A percentile compares a stretch with the other conserved stretches of the same genome.
These are phyloP conservation scores for Schizopora paradoxa DNA, from an alignment of 1,284 basidiomycete genomes.

Conservation along the genomic window DNA sequence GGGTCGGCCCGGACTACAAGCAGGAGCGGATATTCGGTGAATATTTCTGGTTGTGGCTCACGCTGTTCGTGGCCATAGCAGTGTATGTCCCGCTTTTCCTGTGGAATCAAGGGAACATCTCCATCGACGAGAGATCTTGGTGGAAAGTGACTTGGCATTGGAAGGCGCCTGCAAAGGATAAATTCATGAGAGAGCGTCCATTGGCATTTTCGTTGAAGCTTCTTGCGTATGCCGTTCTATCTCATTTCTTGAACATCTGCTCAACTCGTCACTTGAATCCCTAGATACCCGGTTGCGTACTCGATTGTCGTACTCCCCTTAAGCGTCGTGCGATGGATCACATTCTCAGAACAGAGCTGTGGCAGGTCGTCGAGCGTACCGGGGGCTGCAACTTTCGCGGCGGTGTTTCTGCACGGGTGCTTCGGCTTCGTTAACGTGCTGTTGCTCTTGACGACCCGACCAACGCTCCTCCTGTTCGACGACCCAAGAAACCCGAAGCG, in stretches of 20 bases:
- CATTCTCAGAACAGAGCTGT: slow-evolving; percentile 18
- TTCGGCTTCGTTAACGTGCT: slow-evolving; percentile 12
- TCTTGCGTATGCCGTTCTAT: slow-evolving; percentile 17
- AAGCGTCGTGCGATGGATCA: slow-evolving; percentile 27
- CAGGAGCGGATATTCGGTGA: slow-evolving; percentile 33
- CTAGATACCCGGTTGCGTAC: slow-evolving; percentile 30
- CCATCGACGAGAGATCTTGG: slow-evolving; percentile 28
- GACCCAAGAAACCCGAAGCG: no score
- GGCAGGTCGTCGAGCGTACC: slow-evolving; percentile 22
- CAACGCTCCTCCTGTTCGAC: slow-evolving; percentile 12
- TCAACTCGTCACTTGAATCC: slow-evolving; percentile 6
- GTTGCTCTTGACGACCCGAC: slow-evolving; percentile 11
- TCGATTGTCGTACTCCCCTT: slow-evolving; percentile 26
- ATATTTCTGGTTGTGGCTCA: slow-evolving; percentile 42
- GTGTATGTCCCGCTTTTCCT: slow-evolving; percentile 36
- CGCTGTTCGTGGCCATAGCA: slow-evolving; percentile 30
- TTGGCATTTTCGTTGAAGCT: slow-evolving; percentile 24
- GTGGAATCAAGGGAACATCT: slow-evolving; percentile 35
- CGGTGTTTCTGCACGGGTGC: slow-evolving; percentile 26
- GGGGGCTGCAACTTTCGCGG: slow-evolving; percentile 30
- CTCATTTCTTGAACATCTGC: slow-evolving; percentile 23
- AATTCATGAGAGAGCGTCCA: slow-evolving; percentile 8
- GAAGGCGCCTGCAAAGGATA: slow-evolving; percentile 2
- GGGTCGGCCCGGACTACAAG: slow-evolving; percentile 34
- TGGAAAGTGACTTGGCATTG: slow-evolving; percentile 28